phyloP scores from a whole-genome alignment of 2,329 filamentous ascomycete species.

The Nemania sp. region DNA sequence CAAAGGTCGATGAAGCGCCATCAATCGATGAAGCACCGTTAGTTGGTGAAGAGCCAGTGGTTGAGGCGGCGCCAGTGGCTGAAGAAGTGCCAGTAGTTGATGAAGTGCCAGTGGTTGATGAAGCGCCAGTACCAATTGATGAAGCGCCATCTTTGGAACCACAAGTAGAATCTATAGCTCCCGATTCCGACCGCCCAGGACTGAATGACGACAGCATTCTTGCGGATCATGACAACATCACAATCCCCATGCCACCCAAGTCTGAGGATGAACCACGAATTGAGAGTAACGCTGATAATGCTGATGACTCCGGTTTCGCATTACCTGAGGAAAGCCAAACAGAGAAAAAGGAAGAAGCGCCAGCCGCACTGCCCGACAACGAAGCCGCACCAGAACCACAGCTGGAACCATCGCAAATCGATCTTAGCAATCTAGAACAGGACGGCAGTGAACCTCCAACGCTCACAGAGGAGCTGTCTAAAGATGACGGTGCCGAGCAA shows the following conservation, averaged over 20 bases:
- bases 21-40: too few species aligned
- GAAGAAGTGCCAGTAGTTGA: too few species aligned
- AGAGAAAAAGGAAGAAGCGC: conserved; percentile 41
- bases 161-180: conserved; percentile 2
- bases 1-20: too few species aligned
- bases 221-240: background rate
- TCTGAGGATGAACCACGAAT: conserved; percentile 1
- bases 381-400: conserved; percentile 14
- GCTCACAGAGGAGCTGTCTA: conserved; percentile 1
- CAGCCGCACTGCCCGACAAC: conserved; percentile 13
- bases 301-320: conserved; percentile 15
- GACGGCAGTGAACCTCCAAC: too few species aligned
- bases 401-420: conserved; percentile 8
- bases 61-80: too few species aligned
- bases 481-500: conserved; percentile 5
- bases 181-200: background rate
- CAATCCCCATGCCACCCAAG: background rate
- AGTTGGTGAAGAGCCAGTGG: too few species aligned
- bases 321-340: conserved; percentile 29
- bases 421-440: too few species aligned
- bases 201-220: background rate
- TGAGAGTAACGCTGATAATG: conserved; percentile 11
- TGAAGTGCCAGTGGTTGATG: too few species aligned
- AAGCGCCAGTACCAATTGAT: too few species aligned
- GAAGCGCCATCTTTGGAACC: conserved; percentile 16